phyloP scores from a whole-genome alignment of 495 filamentous ascomycete genomes.

The Daldinia loculata region DNA sequence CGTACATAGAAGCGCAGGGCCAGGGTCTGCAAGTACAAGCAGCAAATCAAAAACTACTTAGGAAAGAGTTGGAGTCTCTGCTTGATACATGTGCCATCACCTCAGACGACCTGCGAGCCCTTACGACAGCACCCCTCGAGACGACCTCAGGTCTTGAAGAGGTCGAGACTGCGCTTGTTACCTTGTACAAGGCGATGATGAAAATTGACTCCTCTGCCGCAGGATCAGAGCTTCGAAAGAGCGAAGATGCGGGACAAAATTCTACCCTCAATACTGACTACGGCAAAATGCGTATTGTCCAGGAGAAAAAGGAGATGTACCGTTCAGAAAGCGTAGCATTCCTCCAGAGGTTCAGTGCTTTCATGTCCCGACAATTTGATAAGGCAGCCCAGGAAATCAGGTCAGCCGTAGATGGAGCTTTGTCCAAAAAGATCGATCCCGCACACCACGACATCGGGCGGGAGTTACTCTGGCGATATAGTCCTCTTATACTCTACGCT shows the following conservation, averaged over 20 bases:
- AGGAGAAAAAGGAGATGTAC: constrained; percentile 92
- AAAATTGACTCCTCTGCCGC: constrained; percentile 87
- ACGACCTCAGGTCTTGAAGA: constrained; percentile 72
- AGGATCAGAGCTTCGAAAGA: constrained; percentile 60
- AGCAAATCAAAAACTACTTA: constrained; percentile 94
- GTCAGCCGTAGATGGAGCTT: constrained; percentile 61
- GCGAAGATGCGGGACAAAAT: constrained; percentile 60
- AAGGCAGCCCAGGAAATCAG: constrained; percentile 73
- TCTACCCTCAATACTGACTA: constrained; percentile 76
- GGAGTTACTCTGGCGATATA: constrained; percentile 79
- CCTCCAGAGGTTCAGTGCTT: constrained; percentile 77
- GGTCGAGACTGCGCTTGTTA: constrained; percentile 79
- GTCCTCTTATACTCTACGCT: constrained; percentile 83
- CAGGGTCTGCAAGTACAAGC: constrained; percentile 97
- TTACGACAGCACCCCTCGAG: constrained; percentile 78
- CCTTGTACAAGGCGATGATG: constrained; percentile 90
- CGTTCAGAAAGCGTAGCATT: constrained; percentile 74
- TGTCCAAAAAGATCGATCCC: constrained; percentile 62
- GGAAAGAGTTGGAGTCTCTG: constrained; percentile 82
- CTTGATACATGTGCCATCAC: constrained; percentile 90
- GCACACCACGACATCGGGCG: constrained; percentile 62
- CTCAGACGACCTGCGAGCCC: constrained; percentile 71
- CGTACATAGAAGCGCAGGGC: constrained; percentile 95
- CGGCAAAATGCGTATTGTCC: constrained; percentile 89
- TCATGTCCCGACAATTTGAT: constrained; percentile 81